Evolutionary conservation across 2,329 filamentous ascomycete species (phyloP).

Genomic region (Colletotrichum sp.): DNA sequence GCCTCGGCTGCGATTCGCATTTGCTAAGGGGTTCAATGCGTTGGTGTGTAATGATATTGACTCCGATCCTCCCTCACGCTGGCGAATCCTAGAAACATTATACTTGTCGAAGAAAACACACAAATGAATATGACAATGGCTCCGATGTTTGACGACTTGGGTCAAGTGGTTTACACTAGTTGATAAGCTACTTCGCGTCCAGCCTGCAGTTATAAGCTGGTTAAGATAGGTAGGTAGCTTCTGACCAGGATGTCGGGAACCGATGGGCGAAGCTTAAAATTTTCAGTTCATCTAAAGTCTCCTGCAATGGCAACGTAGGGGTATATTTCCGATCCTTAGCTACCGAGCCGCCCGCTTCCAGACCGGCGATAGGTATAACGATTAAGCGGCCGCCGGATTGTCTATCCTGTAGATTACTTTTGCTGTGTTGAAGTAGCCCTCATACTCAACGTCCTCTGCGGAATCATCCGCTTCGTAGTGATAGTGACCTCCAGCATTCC

Average conservation of each 20-base stretch:
- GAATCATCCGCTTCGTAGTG: slow-evolving; percentile 41
- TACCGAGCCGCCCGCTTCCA: not conserved
- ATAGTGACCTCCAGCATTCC: slow-evolving; percentile 46
- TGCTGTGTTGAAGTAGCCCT: slow-evolving; percentile 50
- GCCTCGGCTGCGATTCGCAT: not conserved
- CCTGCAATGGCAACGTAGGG: not conserved
- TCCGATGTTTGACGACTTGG: not conserved
- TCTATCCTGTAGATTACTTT: slow-evolving; percentile 44
- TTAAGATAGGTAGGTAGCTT: not conserved
- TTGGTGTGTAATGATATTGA: not conserved
- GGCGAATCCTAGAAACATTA: not conserved
- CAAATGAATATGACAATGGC: not conserved
- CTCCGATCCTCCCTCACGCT: not conserved
- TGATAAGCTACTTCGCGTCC: not conserved
- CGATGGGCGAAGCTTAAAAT: not conserved
- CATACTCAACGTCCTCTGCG: slow-evolving; percentile 44
- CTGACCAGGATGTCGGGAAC: not conserved
- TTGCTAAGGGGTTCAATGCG: not conserved
- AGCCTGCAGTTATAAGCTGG: not conserved
- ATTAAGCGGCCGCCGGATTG: not conserved
- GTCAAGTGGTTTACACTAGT: not conserved
- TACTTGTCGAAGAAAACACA: not conserved
- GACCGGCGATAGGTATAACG: not conserved
- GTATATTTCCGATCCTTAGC: not conserved
- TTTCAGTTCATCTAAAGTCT: not conserved